phyloP scores from a whole-genome alignment of 306 rosid genomes.

The Quercus rubra region DNA sequence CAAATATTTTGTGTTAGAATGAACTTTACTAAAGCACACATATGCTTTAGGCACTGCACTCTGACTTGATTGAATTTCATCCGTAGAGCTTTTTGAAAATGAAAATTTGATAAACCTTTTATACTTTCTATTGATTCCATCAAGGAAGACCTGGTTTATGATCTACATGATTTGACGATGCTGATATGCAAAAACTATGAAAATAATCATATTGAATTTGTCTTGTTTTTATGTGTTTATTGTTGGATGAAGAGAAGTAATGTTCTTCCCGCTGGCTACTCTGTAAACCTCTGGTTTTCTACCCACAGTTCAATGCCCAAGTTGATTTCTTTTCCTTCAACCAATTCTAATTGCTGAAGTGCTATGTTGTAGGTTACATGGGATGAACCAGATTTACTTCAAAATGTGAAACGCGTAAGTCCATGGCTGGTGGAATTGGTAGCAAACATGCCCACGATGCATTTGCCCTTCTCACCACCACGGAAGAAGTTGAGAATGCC shows the following conservation, averaged over 20 bases:
- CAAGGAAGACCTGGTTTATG: neutral
- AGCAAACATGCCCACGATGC: slow-evolving; percentile 66
- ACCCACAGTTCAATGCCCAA: neutral
- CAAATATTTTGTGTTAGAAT: neutral
- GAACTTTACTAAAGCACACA: neutral
- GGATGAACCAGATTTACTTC: slow-evolving; percentile 94
- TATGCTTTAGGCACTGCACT: too few species aligned
- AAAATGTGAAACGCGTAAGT: slow-evolving; percentile 83
- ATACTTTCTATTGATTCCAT: neutral
- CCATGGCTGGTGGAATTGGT: slow-evolving; percentile 94
- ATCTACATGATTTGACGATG: neutral
- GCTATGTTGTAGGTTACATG: slow-evolving; percentile 66
- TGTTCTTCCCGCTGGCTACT: neutral
- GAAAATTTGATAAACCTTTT: neutral
- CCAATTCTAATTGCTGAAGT: slow-evolving; percentile 20
- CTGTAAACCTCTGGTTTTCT: neutral
- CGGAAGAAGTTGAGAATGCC: slow-evolving; percentile 75
- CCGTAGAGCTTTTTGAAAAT: too few species aligned
- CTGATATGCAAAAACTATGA: neutral
- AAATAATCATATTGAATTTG: neutral
- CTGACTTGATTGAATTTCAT: too few species aligned
- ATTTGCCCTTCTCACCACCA: slow-evolving; percentile 74
- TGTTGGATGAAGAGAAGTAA: neutral
- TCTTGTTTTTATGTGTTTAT: neutral
- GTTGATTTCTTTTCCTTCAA: neutral